Evolutionary conservation across 148 eudicot species (phyloP).

Genomic region (Gaultheria prostrata): DNA sequence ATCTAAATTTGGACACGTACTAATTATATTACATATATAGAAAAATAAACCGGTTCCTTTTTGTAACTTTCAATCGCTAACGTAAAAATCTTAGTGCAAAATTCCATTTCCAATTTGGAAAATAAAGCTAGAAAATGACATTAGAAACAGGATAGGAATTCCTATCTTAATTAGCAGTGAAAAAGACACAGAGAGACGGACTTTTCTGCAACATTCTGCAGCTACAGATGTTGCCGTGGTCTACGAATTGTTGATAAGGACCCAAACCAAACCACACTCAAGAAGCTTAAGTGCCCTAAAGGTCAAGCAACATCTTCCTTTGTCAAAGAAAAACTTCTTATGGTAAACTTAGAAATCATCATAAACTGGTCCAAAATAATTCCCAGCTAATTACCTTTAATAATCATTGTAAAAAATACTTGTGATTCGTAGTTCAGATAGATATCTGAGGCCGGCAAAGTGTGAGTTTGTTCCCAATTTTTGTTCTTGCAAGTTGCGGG

Average conservation of each 20-base stretch:
- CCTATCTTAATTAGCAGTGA: background rate
- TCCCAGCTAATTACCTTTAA: background rate
- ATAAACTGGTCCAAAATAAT: background rate
- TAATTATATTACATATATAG: too few species aligned
- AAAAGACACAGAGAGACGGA: background rate
- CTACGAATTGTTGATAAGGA: background rate
- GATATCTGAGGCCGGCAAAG: background rate
- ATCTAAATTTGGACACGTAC: too few species aligned
- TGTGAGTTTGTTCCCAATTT: background rate
- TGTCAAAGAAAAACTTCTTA: background rate
- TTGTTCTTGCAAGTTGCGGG: background rate
- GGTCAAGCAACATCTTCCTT: background rate
- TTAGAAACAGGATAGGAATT: background rate
- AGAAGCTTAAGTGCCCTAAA: background rate
- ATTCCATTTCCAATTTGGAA: background rate
- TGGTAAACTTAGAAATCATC: background rate
- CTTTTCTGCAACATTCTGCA: background rate
- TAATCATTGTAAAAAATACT: background rate
- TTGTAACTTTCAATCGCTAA: background rate
- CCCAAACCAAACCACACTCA: slow-evolving; percentile 1
- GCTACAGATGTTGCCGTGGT: background rate
- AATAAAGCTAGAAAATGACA: background rate
- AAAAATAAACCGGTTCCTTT: too few species aligned
- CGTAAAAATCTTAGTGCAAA: background rate
- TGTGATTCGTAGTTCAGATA: background rate